Evolutionary conservation across 176 grass and related monocot species (phyloP), one percentile per base, ranked within the genome.

Genomic region (Avena insularis): DNA sequence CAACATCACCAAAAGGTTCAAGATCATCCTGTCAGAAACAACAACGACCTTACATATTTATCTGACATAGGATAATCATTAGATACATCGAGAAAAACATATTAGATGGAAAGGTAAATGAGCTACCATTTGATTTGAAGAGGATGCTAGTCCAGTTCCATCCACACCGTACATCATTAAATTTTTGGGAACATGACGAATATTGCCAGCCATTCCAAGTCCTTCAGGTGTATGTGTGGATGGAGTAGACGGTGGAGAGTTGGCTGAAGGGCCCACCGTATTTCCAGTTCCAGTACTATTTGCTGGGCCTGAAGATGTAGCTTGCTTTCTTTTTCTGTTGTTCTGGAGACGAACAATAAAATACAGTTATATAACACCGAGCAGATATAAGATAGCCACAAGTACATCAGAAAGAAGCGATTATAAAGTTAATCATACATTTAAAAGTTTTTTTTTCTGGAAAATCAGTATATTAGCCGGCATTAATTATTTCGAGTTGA

Each of bases 211-310:
- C 61, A 93, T 83, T 69, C 81, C 91, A 54, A 93, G 84, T 83
- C 91, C 94, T 70, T 87, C 89, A 74, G 91, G 91, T 17, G 87
- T 97, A 97, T 99, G 92, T 49, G 92, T 96, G 75, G 92, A 99
- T 81, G 94, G 97, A 69, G 92, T 99, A 78, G 97, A 99, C 17
- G 97, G 89, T 84, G 92, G 97, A 45, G 97, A 99, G 84, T 84
- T 99, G 54, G 87, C 48, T 64, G 91, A 91, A 84, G 92, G 97
- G 49, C 94, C 94, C 60, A 94, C 92, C 29, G 97, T 97, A 63
- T 96, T 96, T 83, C 97, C 97, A 70, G 97, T 99, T 43, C 97
- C 97, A 47, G 94, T 94, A 86, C 97, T 99, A 82, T 99, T 96
- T 84, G 97, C 97, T 79, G 97, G 76, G 82, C 97, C 97, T 54